Evolutionary conservation across 495 filamentous ascomycete genomes (phyloP).

Genomic region (Xylaria sp.): DNA sequence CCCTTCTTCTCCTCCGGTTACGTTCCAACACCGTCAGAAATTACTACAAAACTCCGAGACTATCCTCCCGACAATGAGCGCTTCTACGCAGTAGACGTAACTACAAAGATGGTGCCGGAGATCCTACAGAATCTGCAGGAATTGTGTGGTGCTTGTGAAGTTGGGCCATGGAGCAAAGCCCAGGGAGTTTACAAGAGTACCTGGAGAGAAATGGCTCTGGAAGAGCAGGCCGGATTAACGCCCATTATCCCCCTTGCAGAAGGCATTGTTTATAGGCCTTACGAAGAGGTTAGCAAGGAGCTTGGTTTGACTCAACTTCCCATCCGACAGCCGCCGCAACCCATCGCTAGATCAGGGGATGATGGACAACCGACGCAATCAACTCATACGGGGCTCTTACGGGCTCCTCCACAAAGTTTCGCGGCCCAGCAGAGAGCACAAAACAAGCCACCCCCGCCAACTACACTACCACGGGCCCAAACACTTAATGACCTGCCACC

Average conservation of each 20-base stretch:
- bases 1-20: constrained; percentile 75
- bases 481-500: constrained; percentile 33
- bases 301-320: constrained; percentile 37
- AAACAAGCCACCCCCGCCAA: constrained; percentile 42
- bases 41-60: constrained; percentile 58
- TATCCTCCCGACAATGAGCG: constrained; percentile 50
- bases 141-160: constrained; percentile 53
- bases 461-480: constrained; percentile 32
- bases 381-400: constrained; percentile 45
- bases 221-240: constrained; percentile 73
- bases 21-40: constrained; percentile 59
- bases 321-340: constrained; percentile 33
- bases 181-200: constrained; percentile 61
- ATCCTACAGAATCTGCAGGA: constrained; percentile 49
- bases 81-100: constrained; percentile 48
- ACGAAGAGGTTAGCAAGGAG: constrained; percentile 49
- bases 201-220: constrained; percentile 71
- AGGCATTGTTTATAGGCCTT: constrained; percentile 71
- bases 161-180: constrained; percentile 56
- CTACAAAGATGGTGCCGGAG: constrained; percentile 34
- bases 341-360: constrained; percentile 34
- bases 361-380: constrained; percentile 41
- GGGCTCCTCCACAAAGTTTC: constrained; percentile 60
- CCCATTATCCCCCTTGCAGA: constrained; percentile 72
- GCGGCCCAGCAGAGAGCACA: constrained; percentile 65